These are phyloP conservation scores for Wickerhamomyces sp. DNA, from an alignment of 1,139 yeast genomes.

Conservation along the genomic window DNA sequence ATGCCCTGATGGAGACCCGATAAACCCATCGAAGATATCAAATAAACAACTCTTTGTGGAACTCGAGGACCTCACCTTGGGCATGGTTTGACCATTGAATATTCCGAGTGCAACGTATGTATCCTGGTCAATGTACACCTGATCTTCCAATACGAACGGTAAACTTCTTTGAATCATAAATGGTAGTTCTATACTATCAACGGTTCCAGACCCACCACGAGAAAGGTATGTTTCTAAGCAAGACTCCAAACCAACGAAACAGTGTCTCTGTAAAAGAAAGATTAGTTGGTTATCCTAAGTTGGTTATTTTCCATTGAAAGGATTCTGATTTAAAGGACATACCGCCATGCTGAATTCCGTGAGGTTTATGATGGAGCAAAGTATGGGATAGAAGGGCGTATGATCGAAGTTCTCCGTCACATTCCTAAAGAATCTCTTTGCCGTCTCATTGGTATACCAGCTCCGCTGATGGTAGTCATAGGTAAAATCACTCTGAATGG, in stretches of 20 bases:
- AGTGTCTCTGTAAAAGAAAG: slow-evolving; percentile 3
- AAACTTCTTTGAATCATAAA: slow-evolving; percentile 2
- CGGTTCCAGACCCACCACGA: background rate
- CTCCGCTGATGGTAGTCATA: too few relatives aligned
- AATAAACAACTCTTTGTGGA: slow-evolving; percentile 7
- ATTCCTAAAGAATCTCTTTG: too few relatives aligned
- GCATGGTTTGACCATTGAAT: slow-evolving; percentile 4
- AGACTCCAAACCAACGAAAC: slow-evolving; percentile 1
- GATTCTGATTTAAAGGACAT: slow-evolving; percentile 1
- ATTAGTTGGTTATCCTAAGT: too few relatives aligned
- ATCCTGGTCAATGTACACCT: slow-evolving; percentile 14
- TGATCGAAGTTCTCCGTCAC: too few relatives aligned
- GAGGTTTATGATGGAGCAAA: too few relatives aligned
- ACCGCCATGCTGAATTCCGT: slow-evolving; percentile 4
- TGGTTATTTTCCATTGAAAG: too few relatives aligned
- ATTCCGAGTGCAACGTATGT: slow-evolving; percentile 11
- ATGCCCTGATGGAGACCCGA: slow-evolving; percentile 28
- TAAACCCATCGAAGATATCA: slow-evolving; percentile 9
- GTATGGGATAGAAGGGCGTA: too few relatives aligned
- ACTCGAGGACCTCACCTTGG: background rate
- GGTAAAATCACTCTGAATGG: too few relatives aligned
- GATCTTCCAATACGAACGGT: slow-evolving; percentile 4
- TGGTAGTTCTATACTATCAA: background rate
- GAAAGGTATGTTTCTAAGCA: slow-evolving; percentile 1
- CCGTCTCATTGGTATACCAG: too few relatives aligned